Base-by-base conservation (phyloP, 73 alveolate species). In the Tetrahymena malaccensis region DNA sequence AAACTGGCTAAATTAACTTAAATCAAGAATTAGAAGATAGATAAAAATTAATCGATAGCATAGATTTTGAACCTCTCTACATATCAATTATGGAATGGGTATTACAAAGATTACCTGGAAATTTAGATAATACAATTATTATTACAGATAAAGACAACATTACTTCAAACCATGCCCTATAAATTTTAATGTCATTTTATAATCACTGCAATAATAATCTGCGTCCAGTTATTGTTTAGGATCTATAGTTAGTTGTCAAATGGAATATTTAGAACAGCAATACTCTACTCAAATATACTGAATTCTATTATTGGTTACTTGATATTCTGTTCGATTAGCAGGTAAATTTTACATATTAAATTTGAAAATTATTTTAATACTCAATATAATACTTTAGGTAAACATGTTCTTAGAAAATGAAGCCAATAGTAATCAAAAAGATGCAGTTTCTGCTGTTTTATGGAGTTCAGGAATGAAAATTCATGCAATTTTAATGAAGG, bases 41-140 rank as follows among this genome's bases (percentile, higher is more conserved):
- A 70, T 70, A 70, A 22, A 70, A 70, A n/a, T 12, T 70, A 27
- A 25, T 70, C 17, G 89, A 70, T 70, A 70, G 22, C 38, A 95
- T 95, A 21, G 97, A 95, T 85, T 95, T 85, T 95, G 97, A 95
- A 50, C 97, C 97, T 44, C 83, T 95, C 31, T 95, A 95, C 56
- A 94, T 95, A 43, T 94, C 97, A 89, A 95, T 95, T 10, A 95
- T 95, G 97, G 97, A 95, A 95, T 95, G 97, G 97, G 50, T 95
- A 55, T 43, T 95, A 8, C 93, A 94, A 85, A 95, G 95, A 89
- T 43, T 93, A 22, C 95, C 94, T 21, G 97, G 97, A 31, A 95
- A 85, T 55, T 85, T 89, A 22, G 94, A 95, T 89, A 43, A 89
- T 33, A 93, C 85, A 25, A 95, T 94, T 34, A 58, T 95, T 25